Percentiles rank a stretch among this genome's conserved stretches.
phyloP scores from a whole-genome alignment of 176 grass and related monocot species.

The Musa troglodytarum region DNA sequence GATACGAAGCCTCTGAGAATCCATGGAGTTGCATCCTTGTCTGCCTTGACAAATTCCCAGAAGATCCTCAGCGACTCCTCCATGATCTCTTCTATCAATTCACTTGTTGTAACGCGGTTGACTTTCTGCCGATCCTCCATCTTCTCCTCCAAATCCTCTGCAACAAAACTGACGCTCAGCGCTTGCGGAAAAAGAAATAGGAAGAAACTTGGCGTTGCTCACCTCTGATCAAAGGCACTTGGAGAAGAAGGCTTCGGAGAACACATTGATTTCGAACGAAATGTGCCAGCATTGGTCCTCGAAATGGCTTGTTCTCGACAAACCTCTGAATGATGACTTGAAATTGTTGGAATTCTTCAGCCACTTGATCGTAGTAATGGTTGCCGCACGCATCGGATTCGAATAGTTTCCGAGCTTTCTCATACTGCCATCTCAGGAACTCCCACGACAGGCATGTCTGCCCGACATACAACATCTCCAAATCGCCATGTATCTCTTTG shows the following conservation, averaged over 20 bases:
- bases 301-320: constrained; percentile 76
- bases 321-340: constrained; percentile 83
- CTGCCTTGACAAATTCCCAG: constrained; percentile 94
- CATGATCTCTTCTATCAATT: constrained; percentile 77
- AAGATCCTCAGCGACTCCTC: constrained; percentile 67
- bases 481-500: constrained; percentile 59
- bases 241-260: constrained; percentile 70
- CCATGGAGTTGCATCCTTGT: constrained; percentile 46
- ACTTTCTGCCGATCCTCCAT: constrained; percentile 70
- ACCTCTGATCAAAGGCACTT: constrained; percentile 89
- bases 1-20: constrained; percentile 60
- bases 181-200: background rate
- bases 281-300: constrained; percentile 65
- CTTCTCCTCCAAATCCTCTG: constrained; percentile 86
- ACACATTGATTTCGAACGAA: constrained; percentile 82
- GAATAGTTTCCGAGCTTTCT: constrained; percentile 57
- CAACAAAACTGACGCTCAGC: background rate
- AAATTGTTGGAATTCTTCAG: constrained; percentile 93
- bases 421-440: constrained; percentile 93
- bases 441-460: constrained; percentile 98
- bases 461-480: constrained; percentile 86
- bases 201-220: background rate
- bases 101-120: constrained; percentile 27
- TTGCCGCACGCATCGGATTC: constrained; percentile 63
- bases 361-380: constrained; percentile 74